Evolutionary conservation across 495 filamentous ascomycete species (phyloP), one percentile per base, ranked within the genome.

Genomic region (Hyphodiscus hymeniophilus): DNA sequence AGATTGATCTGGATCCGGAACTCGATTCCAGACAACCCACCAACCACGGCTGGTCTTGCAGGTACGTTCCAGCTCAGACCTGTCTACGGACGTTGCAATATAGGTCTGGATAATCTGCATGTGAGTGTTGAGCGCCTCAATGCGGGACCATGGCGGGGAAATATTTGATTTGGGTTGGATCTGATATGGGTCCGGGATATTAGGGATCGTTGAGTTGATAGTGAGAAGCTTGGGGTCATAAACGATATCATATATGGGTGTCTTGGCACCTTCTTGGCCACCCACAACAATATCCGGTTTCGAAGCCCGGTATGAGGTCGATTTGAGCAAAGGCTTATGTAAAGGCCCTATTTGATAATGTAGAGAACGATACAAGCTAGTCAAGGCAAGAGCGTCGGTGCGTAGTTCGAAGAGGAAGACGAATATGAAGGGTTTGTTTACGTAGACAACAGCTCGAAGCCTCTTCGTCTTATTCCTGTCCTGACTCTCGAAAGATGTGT

Each of bases 11-110:
- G 56, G 68, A 56, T 71, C 67, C 8, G 81, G 68, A 7, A 91
- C 67, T 33, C 85, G 74, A 43, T 85, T 88, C 90, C 94, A 97
- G 42, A 96, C 85, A 22, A 97, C 73, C 92, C 94, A 98, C 90
- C 91, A 98, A 1, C 89, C 89, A 8, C 89, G 76, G 39, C 71
- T 84, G 4, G 90, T 97, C 72, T 95, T 94, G 64, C 82, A 86
- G 11, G 85, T 96, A n/a, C 85, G 69, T 64, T 97, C 94, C 6
- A 82, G 61, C 57, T 91, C 88, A 12, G 71, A 63, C 1, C 66
- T 55, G 10, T 77, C 67, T 15, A 67, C 66, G 11, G 75, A 73
- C 16, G 86, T 87, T 23, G 78, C 73, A 18, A 67, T 65, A 56
- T 88, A 79, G 26, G 85, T 91, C 52, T 77, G 80, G 12, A 98